These are phyloP conservation scores for Halteria grandinella DNA, from an alignment of 73 alveolate genomes.

Conservation along the genomic window DNA sequence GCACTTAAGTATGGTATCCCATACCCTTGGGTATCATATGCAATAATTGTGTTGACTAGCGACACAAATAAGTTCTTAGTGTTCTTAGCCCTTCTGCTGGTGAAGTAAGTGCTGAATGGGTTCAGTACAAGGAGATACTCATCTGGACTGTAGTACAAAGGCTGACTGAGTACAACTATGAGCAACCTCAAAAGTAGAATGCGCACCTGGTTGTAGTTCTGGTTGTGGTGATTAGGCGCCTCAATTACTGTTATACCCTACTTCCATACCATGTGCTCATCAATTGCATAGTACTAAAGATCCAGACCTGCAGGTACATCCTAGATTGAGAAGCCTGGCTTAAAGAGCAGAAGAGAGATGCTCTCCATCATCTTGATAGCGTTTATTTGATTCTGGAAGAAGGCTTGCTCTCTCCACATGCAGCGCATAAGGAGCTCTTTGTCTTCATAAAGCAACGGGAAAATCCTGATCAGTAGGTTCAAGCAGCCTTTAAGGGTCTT, in stretches of 20 bases:
- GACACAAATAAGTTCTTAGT: conserved; percentile 64
- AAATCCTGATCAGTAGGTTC: conserved; percentile 43
- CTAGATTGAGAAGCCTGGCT: conserved; percentile 65
- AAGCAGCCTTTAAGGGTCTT: conserved; percentile 33
- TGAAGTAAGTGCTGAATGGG: conserved; percentile 61
- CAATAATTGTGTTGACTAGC: conserved; percentile 37
- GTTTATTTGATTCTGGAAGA: conserved; percentile 23
- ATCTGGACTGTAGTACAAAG: conserved; percentile 65
- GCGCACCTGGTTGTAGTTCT: conserved; percentile 40
- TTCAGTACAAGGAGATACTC: conserved; percentile 62
- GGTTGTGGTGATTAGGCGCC: conserved; percentile 56
- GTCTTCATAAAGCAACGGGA: conserved; percentile 50
- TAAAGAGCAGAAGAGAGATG: conserved; percentile 48
- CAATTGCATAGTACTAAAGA: conserved; percentile 49
- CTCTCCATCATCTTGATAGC: conserved; percentile 63
- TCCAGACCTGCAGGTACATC: conserved; percentile 26
- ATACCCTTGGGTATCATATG: conserved; percentile 65
- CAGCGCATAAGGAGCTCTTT: conserved; percentile 45
- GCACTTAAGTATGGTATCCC: conserved; percentile 68
- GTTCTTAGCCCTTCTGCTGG: conserved; percentile 66
- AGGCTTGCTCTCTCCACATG: conserved; percentile 64
- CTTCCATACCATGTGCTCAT: conserved; percentile 60
- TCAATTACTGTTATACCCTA: conserved; percentile 54
- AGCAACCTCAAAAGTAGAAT: conserved; percentile 43
- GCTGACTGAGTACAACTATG: conserved; percentile 43